phyloP scores from a whole-genome alignment of 2,329 filamentous ascomycete genomes.

The Aspergillus unguis region DNA sequence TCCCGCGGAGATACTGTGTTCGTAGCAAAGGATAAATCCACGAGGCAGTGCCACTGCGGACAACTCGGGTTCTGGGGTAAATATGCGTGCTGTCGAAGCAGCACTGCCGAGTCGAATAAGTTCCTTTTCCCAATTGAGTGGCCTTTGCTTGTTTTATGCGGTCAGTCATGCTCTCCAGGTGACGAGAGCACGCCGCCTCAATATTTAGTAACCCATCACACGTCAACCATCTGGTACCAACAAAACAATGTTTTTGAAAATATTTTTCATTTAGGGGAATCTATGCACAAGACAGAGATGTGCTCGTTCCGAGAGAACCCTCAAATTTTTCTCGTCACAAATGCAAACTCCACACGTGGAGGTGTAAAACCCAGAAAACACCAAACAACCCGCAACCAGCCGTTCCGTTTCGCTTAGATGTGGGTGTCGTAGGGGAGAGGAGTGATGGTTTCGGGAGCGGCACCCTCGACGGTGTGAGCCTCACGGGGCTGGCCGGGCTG shows the following conservation, averaged over 20 bases:
- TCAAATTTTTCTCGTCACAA: slow-evolving; percentile 34
- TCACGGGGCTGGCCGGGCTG: slow-evolving; percentile 76
- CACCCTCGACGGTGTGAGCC: slow-evolving; percentile 76
- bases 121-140: neutral
- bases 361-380: slow-evolving; percentile 34
- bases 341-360: slow-evolving; percentile 35
- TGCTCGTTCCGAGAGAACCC: slow-evolving; percentile 37
- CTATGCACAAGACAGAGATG: slow-evolving; percentile 41
- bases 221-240: slow-evolving; percentile 1
- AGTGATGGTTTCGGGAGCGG: slow-evolving; percentile 84
- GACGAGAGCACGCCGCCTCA: no score
- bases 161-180: no score
- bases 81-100: neutral
- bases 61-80: neutral
- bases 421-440: slow-evolving; percentile 97
- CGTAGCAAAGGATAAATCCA: neutral
- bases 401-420: slow-evolving; percentile 64
- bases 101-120: neutral
- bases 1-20: no score
- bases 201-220: neutral
- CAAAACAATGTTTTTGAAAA: slow-evolving; percentile 32
- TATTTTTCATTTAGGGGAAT: slow-evolving; percentile 45
- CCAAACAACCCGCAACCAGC: slow-evolving; percentile 30
- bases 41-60: neutral
- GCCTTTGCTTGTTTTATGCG: neutral